These are phyloP conservation scores for Phialophora macrospora DNA, from an alignment of 2,329 filamentous ascomycete species.

Conservation along the genomic window DNA sequence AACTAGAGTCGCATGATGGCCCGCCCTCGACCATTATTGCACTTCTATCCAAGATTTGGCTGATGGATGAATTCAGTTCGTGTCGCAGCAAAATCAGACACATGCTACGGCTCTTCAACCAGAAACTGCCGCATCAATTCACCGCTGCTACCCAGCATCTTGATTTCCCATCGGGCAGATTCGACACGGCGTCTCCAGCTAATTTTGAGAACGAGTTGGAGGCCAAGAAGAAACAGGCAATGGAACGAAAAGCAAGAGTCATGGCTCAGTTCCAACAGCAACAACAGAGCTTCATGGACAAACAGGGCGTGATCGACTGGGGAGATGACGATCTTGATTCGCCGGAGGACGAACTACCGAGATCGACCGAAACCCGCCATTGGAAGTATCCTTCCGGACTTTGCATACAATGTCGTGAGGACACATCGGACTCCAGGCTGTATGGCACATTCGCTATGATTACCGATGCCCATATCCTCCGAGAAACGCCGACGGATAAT, in stretches of 20 bases:
- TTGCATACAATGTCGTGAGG: constrained; percentile 95
- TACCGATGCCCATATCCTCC: constrained; percentile 80
- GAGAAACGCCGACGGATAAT: constrained; percentile 83
- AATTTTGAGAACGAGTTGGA: constrained; percentile 66
- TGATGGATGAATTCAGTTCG: constrained; percentile 75
- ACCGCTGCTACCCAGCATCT: constrained; percentile 66
- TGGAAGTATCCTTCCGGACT: constrained; percentile 93
- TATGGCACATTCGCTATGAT: constrained; percentile 94
- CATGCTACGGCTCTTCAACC: constrained; percentile 81
- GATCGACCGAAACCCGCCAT: constrained; percentile 67
- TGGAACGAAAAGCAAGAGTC: constrained; percentile 86
- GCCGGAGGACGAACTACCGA: constrained; percentile 54
- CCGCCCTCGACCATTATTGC: constrained; percentile 57
- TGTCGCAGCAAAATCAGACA: constrained; percentile 84
- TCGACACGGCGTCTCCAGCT: constrained; percentile 82
- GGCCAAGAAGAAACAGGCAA: constrained; percentile 85
- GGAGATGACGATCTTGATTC: constrained; percentile 80
- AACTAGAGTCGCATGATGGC: constrained; percentile 37
- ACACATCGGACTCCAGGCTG: constrained; percentile 83
- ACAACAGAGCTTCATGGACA: constrained; percentile 91
- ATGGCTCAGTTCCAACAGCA: constrained; percentile 99
- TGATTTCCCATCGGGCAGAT: constrained; percentile 72
- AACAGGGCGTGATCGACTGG: constrained; percentile 86
- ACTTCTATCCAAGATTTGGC: constrained; percentile 58
- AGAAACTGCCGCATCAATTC: constrained; percentile 77